phyloP scores from a whole-genome alignment of 805 yeast genomes.

The Scheffersomyces lignosus region DNA sequence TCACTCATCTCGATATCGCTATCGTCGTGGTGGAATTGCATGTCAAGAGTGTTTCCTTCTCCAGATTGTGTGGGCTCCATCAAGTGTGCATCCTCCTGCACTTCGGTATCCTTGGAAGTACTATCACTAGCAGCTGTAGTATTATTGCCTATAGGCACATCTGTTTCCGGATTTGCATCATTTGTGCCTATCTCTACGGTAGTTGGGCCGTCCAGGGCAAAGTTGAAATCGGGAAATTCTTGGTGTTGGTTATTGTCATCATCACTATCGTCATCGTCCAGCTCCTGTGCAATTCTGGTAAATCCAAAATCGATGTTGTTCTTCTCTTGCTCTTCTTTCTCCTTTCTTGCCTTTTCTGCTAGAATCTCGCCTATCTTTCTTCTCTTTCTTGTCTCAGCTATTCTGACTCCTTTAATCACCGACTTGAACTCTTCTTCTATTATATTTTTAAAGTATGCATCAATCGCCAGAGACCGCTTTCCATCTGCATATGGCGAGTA shows the following conservation, averaged over 20 bases:
- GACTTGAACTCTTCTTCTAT: constrained; percentile 29
- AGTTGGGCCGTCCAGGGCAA: constrained; percentile 1
- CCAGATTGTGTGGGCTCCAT: neutral
- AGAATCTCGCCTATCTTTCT: constrained; percentile 12
- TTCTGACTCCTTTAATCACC: constrained; percentile 33
- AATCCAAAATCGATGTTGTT: constrained; percentile 33
- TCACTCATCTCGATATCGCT: neutral
- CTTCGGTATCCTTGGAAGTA: neutral
- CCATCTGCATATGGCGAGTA: constrained; percentile 37
- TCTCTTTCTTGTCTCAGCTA: constrained; percentile 18
- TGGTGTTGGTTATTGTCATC: constrained; percentile 3
- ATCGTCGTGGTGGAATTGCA: neutral
- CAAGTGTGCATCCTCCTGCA: neutral
- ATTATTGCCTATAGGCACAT: neutral
- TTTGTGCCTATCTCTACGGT: neutral
- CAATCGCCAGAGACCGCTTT: constrained; percentile 21
- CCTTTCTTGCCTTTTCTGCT: constrained; percentile 19
- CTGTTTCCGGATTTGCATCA: neutral
- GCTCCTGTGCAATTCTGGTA: constrained; percentile 11
- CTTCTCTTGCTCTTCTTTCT: constrained; percentile 31
- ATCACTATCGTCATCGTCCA: constrained; percentile 9
- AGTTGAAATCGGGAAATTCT: constrained; percentile 11
- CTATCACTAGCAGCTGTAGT: neutral
- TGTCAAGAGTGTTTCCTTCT: neutral
- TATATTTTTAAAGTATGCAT: constrained; percentile 17